Evolutionary conservation across 345 rosid species (phyloP).

Genomic region (Geranium brycei): DNA sequence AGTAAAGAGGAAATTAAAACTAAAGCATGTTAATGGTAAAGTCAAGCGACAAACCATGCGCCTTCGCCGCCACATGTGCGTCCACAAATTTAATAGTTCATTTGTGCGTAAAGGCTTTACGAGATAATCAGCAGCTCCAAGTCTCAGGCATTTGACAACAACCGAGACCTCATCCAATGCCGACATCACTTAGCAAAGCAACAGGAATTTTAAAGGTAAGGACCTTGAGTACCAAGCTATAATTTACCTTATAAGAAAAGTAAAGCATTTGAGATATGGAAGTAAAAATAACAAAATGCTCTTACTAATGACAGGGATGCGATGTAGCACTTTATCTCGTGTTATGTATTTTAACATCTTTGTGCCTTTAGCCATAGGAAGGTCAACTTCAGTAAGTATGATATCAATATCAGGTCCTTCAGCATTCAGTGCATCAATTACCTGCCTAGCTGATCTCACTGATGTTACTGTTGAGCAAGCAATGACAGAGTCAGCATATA

Average conservation of each 20-base stretch:
- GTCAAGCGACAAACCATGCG: conserved; percentile 27
- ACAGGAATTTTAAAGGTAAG: conserved; percentile 9
- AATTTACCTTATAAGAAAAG: background rate
- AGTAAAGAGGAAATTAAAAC: background rate
- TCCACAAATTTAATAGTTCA: conserved; percentile 37
- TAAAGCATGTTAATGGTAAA: conserved; percentile 1
- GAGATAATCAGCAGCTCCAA: conserved; percentile 47
- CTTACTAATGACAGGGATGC: conserved; percentile 96
- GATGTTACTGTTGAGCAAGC: conserved; percentile 53
- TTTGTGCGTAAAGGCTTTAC: conserved; percentile 42
- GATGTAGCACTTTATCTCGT: conserved; percentile 64
- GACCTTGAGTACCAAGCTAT: background rate
- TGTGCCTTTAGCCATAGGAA: conserved; percentile 90
- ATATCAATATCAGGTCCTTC: conserved; percentile 94
- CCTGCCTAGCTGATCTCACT: conserved; percentile 88
- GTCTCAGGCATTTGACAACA: conserved; percentile 39
- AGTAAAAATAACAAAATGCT: conserved; percentile 11
- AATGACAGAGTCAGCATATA: conserved; percentile 5
- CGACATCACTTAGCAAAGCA: conserved; percentile 34
- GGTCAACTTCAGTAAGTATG: conserved; percentile 90
- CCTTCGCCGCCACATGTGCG: conserved; percentile 43
- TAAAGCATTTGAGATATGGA: background rate
- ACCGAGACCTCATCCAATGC: conserved; percentile 38
- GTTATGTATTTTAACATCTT: conserved; percentile 87
- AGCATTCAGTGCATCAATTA: conserved; percentile 87